These are phyloP conservation scores for Fusarium nelsonii DNA, from an alignment of 2,329 filamentous ascomycete genomes.

Conservation along the genomic window DNA sequence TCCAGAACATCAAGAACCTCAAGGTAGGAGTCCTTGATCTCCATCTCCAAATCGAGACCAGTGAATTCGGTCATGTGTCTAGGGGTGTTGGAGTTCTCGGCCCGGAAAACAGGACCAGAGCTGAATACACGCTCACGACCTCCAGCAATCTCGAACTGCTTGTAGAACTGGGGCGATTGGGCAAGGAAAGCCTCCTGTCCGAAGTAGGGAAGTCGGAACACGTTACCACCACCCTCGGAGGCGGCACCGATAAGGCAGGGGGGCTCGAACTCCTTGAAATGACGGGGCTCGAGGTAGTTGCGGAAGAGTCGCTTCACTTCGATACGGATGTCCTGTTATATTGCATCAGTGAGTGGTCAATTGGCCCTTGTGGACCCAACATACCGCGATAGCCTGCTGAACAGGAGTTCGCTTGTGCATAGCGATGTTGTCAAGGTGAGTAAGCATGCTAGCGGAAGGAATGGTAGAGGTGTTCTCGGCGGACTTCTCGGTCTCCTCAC, in stretches of 20 bases:
- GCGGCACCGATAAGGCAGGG: constrained; percentile 91
- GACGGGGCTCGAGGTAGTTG: constrained; percentile 73
- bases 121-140: constrained; percentile 82
- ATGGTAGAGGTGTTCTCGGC: constrained; percentile 57
- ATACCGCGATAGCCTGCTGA: constrained; percentile 81
- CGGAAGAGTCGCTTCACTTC: constrained; percentile 20
- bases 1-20: constrained; percentile 81
- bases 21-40: constrained; percentile 80
- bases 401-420: constrained; percentile 93
- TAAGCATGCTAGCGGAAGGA: constrained; percentile 83
- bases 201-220: constrained; percentile 93
- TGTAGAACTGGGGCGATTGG: constrained; percentile 87
- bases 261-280: constrained; percentile 75
- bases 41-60: constrained; percentile 91
- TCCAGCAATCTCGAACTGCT: constrained; percentile 86
- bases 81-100: constrained; percentile 87
- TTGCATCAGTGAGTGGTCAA: neutral
- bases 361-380: neutral
- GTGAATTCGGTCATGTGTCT: constrained; percentile 91
- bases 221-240: constrained; percentile 92
- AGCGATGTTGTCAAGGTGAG: constrained; percentile 89
- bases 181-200: constrained; percentile 83
- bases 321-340: constrained; percentile 10
- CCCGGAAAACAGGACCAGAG: constrained; percentile 84
- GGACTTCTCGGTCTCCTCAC: constrained; percentile 60